These are phyloP conservation scores for Cladosporium halotolerans DNA, from an alignment of 2,329 filamentous ascomycete species.

Conservation along the genomic window DNA sequence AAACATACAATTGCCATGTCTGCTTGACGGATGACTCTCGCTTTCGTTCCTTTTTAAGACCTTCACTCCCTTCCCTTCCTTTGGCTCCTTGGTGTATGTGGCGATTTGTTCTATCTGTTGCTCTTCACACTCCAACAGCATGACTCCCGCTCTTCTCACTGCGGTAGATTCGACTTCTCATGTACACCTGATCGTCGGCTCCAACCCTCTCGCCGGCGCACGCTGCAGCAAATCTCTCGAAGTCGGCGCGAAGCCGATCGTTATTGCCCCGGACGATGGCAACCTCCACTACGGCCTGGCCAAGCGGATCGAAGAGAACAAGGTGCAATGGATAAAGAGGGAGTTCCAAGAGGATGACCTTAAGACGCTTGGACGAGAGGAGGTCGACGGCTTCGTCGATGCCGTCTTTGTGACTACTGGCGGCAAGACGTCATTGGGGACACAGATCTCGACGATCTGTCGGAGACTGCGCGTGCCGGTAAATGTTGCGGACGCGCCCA, in stretches of 20 bases:
- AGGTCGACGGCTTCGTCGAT: constrained; percentile 74
- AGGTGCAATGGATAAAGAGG: constrained; percentile 60
- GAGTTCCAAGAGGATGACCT: constrained; percentile 67
- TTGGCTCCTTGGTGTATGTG: not conserved
- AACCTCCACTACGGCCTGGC: constrained; percentile 53
- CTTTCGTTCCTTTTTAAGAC: not conserved
- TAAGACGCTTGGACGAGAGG: constrained; percentile 68
- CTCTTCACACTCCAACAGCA: constrained; percentile 16
- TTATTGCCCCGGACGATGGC: constrained; percentile 64
- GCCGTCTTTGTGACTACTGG: constrained; percentile 78
- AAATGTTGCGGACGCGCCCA: constrained; percentile 83
- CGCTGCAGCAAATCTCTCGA: constrained; percentile 73
- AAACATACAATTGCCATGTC: not conserved
- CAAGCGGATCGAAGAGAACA: constrained; percentile 59
- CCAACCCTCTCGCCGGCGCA: constrained; percentile 78
- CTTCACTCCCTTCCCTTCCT: not conserved
- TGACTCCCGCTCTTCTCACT: constrained; percentile 59
- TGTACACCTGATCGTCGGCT: constrained; percentile 78
- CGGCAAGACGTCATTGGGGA: constrained; percentile 42
- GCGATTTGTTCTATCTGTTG: not conserved
- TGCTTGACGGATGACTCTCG: not conserved
- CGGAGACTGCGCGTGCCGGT: constrained; percentile 76
- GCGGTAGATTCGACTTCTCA: constrained; percentile 64
- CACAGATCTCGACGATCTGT: constrained; percentile 69
- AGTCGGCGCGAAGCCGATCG: constrained; percentile 72